Percentiles rank a stretch among this genome's conserved stretches.
Conservation (phyloP, 1,284 basidiomycete genomes). For the Xerocomus nothofagi region DNA sequence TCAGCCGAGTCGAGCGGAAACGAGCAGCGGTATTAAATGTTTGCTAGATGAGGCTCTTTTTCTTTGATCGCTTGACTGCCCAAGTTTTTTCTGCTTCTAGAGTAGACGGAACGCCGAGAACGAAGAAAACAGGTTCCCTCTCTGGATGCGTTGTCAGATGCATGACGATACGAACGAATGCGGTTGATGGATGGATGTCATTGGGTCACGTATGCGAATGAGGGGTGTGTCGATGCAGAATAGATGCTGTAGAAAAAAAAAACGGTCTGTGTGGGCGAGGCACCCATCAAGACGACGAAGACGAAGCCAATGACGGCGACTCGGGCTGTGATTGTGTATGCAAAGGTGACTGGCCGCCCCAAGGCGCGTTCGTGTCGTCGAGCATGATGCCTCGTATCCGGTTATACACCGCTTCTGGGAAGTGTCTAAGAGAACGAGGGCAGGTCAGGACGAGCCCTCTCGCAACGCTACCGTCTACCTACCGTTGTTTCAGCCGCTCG, state of each 20-base stretch:
- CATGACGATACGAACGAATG: no score
- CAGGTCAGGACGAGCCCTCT: background rate
- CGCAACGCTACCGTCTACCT: conserved; percentile 24
- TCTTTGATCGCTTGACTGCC: no score
- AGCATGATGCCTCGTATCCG: conserved; percentile 65
- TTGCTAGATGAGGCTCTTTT: no score
- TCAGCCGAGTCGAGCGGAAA: no score
- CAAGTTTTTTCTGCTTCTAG: no score
- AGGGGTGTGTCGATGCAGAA: background rate
- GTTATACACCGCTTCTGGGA: conserved; percentile 69
- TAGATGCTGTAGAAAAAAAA: background rate
- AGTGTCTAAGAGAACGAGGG: conserved; percentile 48
- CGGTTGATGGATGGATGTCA: no score
- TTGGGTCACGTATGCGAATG: no score
- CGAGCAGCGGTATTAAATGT: no score
- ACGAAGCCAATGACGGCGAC: conserved; percentile 1
- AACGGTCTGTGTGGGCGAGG: background rate
- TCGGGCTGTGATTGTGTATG: conserved; percentile 12
- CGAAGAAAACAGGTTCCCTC: no score
- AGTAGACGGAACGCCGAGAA: no score
- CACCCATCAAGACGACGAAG: background rate
- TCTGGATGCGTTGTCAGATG: no score
- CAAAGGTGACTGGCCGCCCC: conserved; percentile 19
- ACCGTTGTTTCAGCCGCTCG: conserved; percentile 75
- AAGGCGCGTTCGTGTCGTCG: conserved; percentile 47